phyloP scores from a whole-genome alignment of 2,329 filamentous ascomycete genomes.

The Beauveria caledonica region DNA sequence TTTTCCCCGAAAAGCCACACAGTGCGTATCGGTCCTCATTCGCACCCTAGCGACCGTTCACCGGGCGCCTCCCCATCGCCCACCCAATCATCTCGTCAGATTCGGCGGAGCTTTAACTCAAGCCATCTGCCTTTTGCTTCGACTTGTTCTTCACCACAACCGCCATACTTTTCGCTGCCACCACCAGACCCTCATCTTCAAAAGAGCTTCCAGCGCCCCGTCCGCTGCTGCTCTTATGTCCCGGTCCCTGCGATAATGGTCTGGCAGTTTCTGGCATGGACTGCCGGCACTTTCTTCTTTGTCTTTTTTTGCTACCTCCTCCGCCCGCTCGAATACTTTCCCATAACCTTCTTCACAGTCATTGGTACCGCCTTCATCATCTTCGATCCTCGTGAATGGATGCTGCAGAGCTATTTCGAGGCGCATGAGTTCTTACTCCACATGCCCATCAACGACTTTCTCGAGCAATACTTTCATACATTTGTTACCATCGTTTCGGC shows the following conservation, averaged over 20 bases:
- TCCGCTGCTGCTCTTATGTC: slow-evolving; percentile 9
- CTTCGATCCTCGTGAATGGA: slow-evolving; percentile 7
- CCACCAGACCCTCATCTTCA: background rate
- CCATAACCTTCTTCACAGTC: slow-evolving; percentile 7
- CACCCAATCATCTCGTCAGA: slow-evolving; percentile 8
- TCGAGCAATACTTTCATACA: slow-evolving; percentile 5
- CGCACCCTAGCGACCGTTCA: background rate
- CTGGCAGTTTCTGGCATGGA: slow-evolving; percentile 34
- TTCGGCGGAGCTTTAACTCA: slow-evolving; percentile 1
- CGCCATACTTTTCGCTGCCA: background rate
- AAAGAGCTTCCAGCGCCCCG: slow-evolving; percentile 4
- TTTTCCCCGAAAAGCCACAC: background rate
- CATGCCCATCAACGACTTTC: slow-evolving; percentile 17
- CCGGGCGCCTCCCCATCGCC: background rate
- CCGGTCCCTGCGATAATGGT: slow-evolving; percentile 33
- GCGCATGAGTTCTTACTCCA: slow-evolving; percentile 15
- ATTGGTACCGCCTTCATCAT: slow-evolving; percentile 21
- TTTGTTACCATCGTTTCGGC: slow-evolving; percentile 15
- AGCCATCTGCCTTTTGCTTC: slow-evolving; percentile 7
- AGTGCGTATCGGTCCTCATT: background rate
- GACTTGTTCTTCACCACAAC: background rate
- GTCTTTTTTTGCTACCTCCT: slow-evolving; percentile 30
- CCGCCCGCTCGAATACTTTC: slow-evolving; percentile 19
- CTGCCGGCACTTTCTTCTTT: slow-evolving; percentile 27
- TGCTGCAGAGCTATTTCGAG: slow-evolving; percentile 9